Conservation (phyloP, 352 stramenopile species). For the Globisporangium barbulae region DNA sequence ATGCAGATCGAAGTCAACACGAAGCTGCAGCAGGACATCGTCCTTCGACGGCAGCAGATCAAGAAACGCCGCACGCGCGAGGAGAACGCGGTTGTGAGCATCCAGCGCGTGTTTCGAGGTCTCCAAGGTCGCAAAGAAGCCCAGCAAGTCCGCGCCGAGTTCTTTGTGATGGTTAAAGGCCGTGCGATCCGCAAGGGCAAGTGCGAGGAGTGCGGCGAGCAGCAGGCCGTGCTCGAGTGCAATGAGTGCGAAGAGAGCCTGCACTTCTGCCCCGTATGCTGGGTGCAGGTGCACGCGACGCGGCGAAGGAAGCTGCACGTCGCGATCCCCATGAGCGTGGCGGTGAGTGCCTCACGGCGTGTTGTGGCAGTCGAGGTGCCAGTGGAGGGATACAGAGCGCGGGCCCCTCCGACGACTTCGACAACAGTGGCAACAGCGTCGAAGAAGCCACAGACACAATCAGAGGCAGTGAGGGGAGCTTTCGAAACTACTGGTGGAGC, state of each 20-base stretch:
- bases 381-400: no score
- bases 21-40: slow-evolving; percentile 33
- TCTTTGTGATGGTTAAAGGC: slow-evolving; percentile 69
- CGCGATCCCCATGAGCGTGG: slow-evolving; percentile 48
- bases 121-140: slow-evolving; percentile 35
- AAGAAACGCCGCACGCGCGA: slow-evolving; percentile 34
- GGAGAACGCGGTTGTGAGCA: slow-evolving; percentile 32
- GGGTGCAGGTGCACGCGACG: slow-evolving; percentile 71
- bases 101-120: slow-evolving; percentile 55
- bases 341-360: not conserved
- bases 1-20: slow-evolving; percentile 59
- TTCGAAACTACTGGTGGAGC: not conserved
- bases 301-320: slow-evolving; percentile 50
- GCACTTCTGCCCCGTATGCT: slow-evolving; percentile 73
- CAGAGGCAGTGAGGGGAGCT: not conserved
- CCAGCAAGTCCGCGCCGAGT: slow-evolving; percentile 45
- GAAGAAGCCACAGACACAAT: not conserved
- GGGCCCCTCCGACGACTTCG: not conserved
- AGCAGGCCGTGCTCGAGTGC: slow-evolving; percentile 63
- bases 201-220: slow-evolving; percentile 72
- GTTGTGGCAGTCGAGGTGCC: not conserved
- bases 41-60: slow-evolving; percentile 23
- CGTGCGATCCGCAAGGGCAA: slow-evolving; percentile 61
- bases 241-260: slow-evolving; percentile 58
- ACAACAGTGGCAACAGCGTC: not conserved